These are phyloP conservation scores for Erysimum cheiri DNA, from an alignment of 441 rosid species.

Conservation along the genomic window DNA sequence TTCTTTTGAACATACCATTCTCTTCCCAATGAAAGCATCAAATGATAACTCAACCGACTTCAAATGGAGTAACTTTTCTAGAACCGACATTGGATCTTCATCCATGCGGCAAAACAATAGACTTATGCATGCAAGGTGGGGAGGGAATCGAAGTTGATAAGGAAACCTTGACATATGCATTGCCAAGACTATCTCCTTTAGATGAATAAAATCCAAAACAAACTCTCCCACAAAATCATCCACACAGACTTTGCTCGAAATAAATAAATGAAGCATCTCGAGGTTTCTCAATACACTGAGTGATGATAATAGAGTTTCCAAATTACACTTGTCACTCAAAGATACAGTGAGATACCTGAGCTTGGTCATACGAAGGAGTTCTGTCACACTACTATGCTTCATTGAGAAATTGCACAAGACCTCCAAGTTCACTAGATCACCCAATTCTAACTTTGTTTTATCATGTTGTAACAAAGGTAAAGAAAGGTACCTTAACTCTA, in stretches of 20 bases:
- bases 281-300: not conserved
- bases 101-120: rapidly evolving
- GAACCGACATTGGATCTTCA: conserved; percentile 18
- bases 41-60: not conserved
- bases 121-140: rapidly evolving
- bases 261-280: rapidly evolving
- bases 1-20: not conserved
- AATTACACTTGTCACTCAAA: not conserved
- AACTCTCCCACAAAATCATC: not conserved
- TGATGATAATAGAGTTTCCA: not conserved
- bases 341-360: not conserved
- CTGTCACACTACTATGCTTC: not conserved
- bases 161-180: not conserved
- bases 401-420: not conserved
- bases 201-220: not conserved
- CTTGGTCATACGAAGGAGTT: not conserved
- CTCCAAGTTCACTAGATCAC: not conserved
- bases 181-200: rapidly evolving
- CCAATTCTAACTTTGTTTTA: not conserved
- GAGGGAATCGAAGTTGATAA: not conserved
- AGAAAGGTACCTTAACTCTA: not conserved
- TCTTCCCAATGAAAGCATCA: not conserved
- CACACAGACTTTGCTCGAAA: not conserved
- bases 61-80: conserved; percentile 7
- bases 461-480: not conserved